Evolutionary conservation across 1,284 basidiomycete species (phyloP).

Genomic region (Thecaphora frezii): DNA sequence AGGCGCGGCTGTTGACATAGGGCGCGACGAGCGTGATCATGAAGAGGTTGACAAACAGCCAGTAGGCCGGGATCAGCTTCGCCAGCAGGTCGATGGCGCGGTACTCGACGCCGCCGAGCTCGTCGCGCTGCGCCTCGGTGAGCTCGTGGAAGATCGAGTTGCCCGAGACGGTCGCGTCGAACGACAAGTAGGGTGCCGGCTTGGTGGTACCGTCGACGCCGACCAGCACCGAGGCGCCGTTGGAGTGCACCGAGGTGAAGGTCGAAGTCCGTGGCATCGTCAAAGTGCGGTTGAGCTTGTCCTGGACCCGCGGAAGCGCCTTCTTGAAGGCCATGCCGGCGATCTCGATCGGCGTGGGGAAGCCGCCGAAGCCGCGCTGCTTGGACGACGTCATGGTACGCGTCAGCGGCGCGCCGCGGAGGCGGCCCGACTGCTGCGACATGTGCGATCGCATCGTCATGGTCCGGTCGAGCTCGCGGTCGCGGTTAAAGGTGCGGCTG

Average conservation of each 20-base stretch:
- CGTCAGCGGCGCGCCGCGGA: constrained; percentile 55
- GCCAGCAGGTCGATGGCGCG: constrained; percentile 78
- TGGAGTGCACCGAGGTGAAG: constrained; percentile 60
- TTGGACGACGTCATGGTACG: constrained; percentile 60
- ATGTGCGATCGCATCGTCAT: constrained; percentile 27
- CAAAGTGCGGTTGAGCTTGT: constrained; percentile 43
- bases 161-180: constrained; percentile 65
- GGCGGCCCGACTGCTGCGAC: constrained; percentile 17
- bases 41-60: constrained; percentile 25
- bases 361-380: constrained; percentile 73
- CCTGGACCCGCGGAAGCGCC: constrained; percentile 29
- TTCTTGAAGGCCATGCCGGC: constrained; percentile 62
- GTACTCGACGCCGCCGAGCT: constrained; percentile 92
- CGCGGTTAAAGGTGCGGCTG: constrained; percentile 17
- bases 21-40: constrained; percentile 49
- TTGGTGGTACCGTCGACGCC: constrained; percentile 12
- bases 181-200: constrained; percentile 78
- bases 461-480: constrained; percentile 33
- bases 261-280: constrained; percentile 76
- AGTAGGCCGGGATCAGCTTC: constrained; percentile 49
- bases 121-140: constrained; percentile 80
- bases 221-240: constrained; percentile 45
- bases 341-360: constrained; percentile 76
- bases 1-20: constrained; percentile 43
- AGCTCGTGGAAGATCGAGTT: constrained; percentile 84